A percentile compares a stretch with the other conserved stretches of the same genome.
Evolutionary conservation across 306 rosid genomes (phyloP).

Genomic region (Phaseolus lunatus): DNA sequence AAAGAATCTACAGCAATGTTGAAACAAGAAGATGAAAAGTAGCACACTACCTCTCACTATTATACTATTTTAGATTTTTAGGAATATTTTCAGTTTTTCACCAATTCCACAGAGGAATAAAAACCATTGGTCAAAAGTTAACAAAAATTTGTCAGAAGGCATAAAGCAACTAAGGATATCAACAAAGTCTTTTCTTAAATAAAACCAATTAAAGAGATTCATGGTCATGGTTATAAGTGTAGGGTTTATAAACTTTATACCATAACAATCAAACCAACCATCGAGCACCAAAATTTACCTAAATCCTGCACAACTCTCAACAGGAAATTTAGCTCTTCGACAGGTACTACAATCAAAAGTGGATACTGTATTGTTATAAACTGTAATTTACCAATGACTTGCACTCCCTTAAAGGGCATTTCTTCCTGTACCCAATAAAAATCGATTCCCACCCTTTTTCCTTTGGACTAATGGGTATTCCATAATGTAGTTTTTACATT

Average conservation of each 20-base stretch:
- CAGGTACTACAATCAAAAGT: neutral
- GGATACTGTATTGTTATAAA: neutral
- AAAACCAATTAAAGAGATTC: too few relatives aligned
- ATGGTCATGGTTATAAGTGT: too few relatives aligned
- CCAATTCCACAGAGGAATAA: slow-evolving; percentile 2
- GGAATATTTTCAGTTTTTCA: neutral
- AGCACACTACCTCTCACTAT: neutral
- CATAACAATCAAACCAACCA: neutral
- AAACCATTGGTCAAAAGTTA: slow-evolving; percentile 9
- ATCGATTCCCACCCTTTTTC: too few relatives aligned
- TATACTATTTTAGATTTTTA: neutral
- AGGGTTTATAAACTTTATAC: too few relatives aligned
- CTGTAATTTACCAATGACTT: neutral
- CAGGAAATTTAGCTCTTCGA: neutral
- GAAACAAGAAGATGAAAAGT: slow-evolving; percentile 8
- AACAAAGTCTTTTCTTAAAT: too few relatives aligned
- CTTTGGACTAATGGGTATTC: too few relatives aligned
- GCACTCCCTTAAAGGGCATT: neutral
- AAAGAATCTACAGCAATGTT: slow-evolving; percentile 12
- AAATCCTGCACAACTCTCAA: slow-evolving; percentile 16
- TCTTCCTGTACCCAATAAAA: too few relatives aligned
- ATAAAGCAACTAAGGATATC: neutral
- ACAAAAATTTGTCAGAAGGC: slow-evolving; percentile 1
- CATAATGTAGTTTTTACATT: too few relatives aligned
- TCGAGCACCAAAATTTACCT: slow-evolving; percentile 18